phyloP scores from a whole-genome alignment of 352 stramenopile species.

The Pythium utonaiense region DNA sequence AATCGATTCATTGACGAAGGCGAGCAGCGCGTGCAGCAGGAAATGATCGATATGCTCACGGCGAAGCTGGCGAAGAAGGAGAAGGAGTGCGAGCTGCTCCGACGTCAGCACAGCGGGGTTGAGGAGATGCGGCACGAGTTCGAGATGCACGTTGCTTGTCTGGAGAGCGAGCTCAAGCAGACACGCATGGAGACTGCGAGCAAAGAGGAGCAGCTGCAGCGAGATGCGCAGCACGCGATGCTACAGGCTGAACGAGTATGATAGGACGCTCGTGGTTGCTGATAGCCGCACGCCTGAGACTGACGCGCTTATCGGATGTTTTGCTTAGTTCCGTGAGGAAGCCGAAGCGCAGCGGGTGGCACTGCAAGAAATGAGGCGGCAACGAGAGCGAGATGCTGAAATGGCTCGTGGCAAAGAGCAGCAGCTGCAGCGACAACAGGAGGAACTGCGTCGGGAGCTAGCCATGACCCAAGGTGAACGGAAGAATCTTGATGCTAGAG shows the following conservation, averaged over 20 bases:
- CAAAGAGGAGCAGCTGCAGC: background rate
- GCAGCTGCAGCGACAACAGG: constrained; percentile 10
- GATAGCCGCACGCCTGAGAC: no score
- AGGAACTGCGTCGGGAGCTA: constrained; percentile 4
- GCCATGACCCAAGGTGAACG: background rate
- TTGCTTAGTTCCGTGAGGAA: constrained; percentile 28
- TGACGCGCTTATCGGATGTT: no score
- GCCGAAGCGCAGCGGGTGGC: constrained; percentile 29
- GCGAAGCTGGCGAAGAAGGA: constrained; percentile 60
- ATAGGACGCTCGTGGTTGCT: background rate
- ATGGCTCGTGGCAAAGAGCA: constrained; percentile 6
- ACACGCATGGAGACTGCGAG: background rate
- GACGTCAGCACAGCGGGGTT: constrained; percentile 27
- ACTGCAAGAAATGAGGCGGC: constrained; percentile 32
- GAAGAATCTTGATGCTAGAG: background rate
- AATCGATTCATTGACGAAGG: constrained; percentile 35
- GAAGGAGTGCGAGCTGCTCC: constrained; percentile 49
- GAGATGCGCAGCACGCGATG: constrained; percentile 11
- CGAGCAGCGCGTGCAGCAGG: constrained; percentile 50
- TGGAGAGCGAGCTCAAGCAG: constrained; percentile 6
- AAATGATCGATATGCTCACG: constrained; percentile 63
- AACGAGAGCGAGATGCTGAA: constrained; percentile 32
- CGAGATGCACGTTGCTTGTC: background rate
- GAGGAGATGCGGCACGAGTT: background rate
- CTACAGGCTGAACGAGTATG: constrained; percentile 38